Conservation (phyloP, 2,329 filamentous ascomycete species). For the Penicillium sp. region DNA sequence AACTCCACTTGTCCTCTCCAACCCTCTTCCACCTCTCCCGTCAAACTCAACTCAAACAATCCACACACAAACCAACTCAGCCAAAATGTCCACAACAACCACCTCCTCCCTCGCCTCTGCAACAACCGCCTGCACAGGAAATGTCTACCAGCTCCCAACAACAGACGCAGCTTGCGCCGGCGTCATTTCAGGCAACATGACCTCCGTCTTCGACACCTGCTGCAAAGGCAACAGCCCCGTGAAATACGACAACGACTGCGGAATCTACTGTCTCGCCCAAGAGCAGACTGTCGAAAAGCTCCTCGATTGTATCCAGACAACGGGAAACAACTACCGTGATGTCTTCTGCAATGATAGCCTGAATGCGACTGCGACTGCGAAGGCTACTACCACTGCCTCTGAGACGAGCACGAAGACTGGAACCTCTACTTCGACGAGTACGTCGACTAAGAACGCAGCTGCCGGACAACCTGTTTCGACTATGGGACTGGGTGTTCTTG, state of each 20-base stretch:
- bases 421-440: conserved; percentile 9
- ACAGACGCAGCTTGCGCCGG: conserved; percentile 50
- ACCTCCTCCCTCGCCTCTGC: conserved; percentile 21
- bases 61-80: not conserved
- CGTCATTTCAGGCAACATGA: conserved; percentile 41
- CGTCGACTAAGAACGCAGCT: conserved; percentile 21
- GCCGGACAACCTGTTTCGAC: conserved; percentile 26
- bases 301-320: conserved; percentile 40
- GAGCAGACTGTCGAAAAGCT: conserved; percentile 41
- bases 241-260: conserved; percentile 51
- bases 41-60: not conserved
- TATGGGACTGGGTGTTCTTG: conserved; percentile 32
- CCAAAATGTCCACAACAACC: conserved; percentile 5
- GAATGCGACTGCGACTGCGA: conserved; percentile 42
- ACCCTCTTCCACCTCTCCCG: not conserved
- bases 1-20: not conserved
- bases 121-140: conserved; percentile 23
- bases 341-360: conserved; percentile 48
- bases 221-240: conserved; percentile 48
- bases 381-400: conserved; percentile 12
- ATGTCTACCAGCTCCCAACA: conserved; percentile 46
- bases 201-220: conserved; percentile 48
- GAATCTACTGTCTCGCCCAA: conserved; percentile 52
- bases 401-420: conserved; percentile 13
- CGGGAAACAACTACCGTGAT: conserved; percentile 38